A percentile compares a stretch with the other conserved stretches of the same genome.
phyloP scores from a whole-genome alignment of 2,329 filamentous ascomycete species.

The Talaromyces sp. region DNA sequence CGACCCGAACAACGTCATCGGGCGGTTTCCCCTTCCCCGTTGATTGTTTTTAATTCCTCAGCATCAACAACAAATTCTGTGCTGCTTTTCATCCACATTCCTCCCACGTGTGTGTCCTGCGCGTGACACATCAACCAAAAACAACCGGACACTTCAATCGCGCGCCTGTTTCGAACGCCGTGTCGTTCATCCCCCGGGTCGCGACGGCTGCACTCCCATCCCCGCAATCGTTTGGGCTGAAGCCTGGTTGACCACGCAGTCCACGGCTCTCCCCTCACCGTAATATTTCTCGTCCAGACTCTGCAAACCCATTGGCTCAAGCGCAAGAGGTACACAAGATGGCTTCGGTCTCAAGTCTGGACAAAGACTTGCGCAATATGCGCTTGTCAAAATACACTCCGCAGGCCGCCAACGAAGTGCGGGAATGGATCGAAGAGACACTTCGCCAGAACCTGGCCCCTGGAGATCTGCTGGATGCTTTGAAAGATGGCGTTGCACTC shows the following conservation, averaged over 20 bases:
- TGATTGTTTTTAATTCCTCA: not conserved
- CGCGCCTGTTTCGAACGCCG: not conserved
- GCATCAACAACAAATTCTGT: not conserved
- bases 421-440: constrained; percentile 76
- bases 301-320: not conserved
- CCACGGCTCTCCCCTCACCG: not conserved
- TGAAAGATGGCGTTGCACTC: constrained; percentile 86
- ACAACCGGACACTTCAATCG: not conserved
- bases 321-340: constrained; percentile 47
- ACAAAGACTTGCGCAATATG: constrained; percentile 91
- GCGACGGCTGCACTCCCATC: not conserved
- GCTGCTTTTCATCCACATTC: not conserved
- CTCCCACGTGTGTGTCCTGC: not conserved
- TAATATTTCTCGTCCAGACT: not conserved
- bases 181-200: not conserved
- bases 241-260: constrained; percentile 13
- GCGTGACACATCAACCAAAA: not conserved
- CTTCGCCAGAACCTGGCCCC: constrained; percentile 67
- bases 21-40: not conserved
- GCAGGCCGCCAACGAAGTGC: constrained; percentile 77
- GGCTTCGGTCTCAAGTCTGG: constrained; percentile 89
- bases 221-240: constrained; percentile 11
- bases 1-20: not conserved
- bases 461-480: constrained; percentile 72
- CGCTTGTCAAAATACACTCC: constrained; percentile 91